phyloP scores from a whole-genome alignment of 2,329 filamentous ascomycete species.

The Aspergillus latus region DNA sequence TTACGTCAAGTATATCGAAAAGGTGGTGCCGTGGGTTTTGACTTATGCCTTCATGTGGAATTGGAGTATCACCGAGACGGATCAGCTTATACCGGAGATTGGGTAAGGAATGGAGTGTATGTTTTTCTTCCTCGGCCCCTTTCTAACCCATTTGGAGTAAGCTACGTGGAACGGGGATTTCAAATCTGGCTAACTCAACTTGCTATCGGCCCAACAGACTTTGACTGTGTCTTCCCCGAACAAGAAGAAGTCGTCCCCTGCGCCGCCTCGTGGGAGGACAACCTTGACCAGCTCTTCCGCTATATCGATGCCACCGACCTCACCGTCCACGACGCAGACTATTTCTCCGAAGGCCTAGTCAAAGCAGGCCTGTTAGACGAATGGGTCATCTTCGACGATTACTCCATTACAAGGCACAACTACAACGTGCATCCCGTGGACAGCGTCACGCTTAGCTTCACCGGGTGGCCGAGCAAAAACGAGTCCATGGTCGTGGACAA shows the following conservation, averaged over 20 bases:
- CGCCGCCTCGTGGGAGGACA: neutral
- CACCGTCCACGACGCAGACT: neutral
- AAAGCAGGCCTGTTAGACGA: neutral
- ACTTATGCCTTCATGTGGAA: neutral
- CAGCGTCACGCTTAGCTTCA: neutral
- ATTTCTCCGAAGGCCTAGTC: neutral
- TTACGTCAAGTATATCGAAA: too few species aligned
- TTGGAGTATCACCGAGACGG: neutral
- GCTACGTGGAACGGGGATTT: too few species aligned
- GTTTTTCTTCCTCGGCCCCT: too few species aligned
- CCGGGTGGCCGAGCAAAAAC: neutral
- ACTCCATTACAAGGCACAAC: neutral
- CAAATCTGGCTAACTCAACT: too few species aligned
- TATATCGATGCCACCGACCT: neutral
- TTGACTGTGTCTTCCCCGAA: neutral
- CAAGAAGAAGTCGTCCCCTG: neutral
- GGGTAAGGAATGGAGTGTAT: neutral
- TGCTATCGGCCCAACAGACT: neutral
- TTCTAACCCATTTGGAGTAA: too few species aligned
- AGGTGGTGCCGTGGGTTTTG: neutral
- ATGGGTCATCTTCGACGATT: neutral
- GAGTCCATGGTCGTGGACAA: neutral
- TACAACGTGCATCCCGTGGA: neutral
- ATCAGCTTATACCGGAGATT: neutral
- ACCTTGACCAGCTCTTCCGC: neutral